Evolutionary conservation across 2,329 filamentous ascomycete species (phyloP), one percentile per base, ranked within the genome.

Genomic region (Metarhizium humberi): DNA sequence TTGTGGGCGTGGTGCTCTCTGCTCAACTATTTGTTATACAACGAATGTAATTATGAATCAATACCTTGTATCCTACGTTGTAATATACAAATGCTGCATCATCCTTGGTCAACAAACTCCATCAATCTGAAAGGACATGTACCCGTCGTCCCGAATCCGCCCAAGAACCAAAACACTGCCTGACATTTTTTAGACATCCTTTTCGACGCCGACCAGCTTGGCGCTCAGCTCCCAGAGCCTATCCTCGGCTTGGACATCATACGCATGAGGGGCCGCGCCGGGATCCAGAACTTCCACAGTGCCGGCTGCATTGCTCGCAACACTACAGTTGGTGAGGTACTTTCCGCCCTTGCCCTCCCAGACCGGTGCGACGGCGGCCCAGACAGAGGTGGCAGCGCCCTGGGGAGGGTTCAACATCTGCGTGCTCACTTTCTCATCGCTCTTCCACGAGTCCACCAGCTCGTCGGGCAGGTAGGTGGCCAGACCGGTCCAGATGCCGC

Each of bases 371-470:
- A 75, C 59, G 0, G 74, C 76, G 0, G 74, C 76, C 66, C 69
- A 76, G 0, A 77, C 67, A 3, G 69, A 69, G 10, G 77, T 79
- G 0, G 77, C 74, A 20, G 77, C 77, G 2, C 77, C 78, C 60
- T 79, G 77, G 1, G 45, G 45, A 6, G 45, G 45, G 25, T 20
- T 48, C 45, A 48, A 30, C 45, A 48, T 48, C 45, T 29, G 45
- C 11, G 45, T 13, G 45, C 10, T 30, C 16, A 30, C 25, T 2
- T 1, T 1, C 6, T 29, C 25, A 16, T 48, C 45, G 8, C 30
- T 66, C 54, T 6, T 46, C 25, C 45, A 30, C 45, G 45, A 29
- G 45, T 48, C 20, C 25, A 30, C 6, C 45, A 46, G 4, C 10
- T 55, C 58, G 20, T 18, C 29, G 6, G 57, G n/a, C 4, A 55